phyloP scores from a whole-genome alignment of 176 grass and related monocot species.

The Calamus simplicifolius region DNA sequence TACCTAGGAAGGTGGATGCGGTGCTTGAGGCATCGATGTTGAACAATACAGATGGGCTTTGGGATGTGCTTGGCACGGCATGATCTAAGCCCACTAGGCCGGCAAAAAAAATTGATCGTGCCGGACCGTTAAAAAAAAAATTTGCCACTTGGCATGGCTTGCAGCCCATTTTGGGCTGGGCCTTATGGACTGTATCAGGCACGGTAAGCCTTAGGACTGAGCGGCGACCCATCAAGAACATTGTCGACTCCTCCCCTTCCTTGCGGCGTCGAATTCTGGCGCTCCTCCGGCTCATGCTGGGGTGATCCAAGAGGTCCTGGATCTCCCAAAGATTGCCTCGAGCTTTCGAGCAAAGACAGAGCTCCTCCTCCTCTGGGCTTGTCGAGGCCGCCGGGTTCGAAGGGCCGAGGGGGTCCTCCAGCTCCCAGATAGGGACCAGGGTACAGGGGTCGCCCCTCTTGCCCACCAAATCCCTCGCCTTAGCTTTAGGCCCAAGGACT shows the following conservation, averaged over 20 bases:
- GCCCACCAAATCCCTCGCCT: slow-evolving; percentile 23
- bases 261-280: slow-evolving; percentile 37
- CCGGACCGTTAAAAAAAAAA: no score
- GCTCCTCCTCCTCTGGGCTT: slow-evolving; percentile 28
- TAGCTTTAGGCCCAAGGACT: slow-evolving; percentile 24
- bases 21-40: no score
- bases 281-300: slow-evolving; percentile 1
- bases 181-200: no score
- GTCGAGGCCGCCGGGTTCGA: slow-evolving; percentile 6
- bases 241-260: slow-evolving; percentile 1
- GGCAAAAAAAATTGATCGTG: no score
- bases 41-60: no score
- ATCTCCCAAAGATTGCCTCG: slow-evolving; percentile 96
- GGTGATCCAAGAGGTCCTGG: slow-evolving; percentile 25
- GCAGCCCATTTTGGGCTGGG: no score
- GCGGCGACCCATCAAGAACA: not conserved
- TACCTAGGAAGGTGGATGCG: no score
- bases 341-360: slow-evolving; percentile 75
- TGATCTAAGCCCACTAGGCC: no score
- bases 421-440: slow-evolving; percentile 61
- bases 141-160: no score
- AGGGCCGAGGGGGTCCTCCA: slow-evolving; percentile 33
- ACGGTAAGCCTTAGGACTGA: no score
- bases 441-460: slow-evolving; percentile 38
- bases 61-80: no score